Evolutionary conservation across 495 filamentous ascomycete species (phyloP).

Genomic region (Penicillium verhagenii): DNA sequence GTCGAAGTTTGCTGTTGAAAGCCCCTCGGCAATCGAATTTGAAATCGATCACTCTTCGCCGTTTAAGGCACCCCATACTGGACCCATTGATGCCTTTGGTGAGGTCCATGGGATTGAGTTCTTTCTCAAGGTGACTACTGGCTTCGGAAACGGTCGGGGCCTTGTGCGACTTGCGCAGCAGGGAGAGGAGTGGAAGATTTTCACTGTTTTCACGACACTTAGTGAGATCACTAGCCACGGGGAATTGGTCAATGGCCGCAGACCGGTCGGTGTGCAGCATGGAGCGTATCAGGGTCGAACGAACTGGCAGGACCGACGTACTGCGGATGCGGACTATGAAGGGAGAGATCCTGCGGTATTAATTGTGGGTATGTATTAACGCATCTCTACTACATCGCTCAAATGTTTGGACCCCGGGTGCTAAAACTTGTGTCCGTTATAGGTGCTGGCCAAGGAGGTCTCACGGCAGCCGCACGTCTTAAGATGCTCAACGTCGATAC

Average conservation of each 20-base stretch:
- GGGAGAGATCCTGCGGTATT: conserved; percentile 59
- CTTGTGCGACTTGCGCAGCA: conserved; percentile 52
- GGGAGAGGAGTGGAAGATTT: conserved; percentile 60
- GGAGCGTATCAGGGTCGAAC: conserved; percentile 50
- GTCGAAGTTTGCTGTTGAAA: conserved; percentile 40
- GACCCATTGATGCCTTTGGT: conserved; percentile 48
- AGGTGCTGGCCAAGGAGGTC: conserved; percentile 52
- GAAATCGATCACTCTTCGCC: conserved; percentile 49
- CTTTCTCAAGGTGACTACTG: conserved; percentile 46
- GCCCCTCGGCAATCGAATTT: conserved; percentile 41
- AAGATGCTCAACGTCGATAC: conserved; percentile 66
- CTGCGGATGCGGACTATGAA: conserved; percentile 52
- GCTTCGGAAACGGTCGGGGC: conserved; percentile 54
- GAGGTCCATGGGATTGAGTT: conserved; percentile 53
- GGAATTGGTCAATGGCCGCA: conserved; percentile 36
- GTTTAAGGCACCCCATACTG: conserved; percentile 45
- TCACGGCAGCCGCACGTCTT: conserved; percentile 66
- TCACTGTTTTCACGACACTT: conserved; percentile 60
- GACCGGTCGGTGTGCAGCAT: conserved; percentile 49
- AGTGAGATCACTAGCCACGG: conserved; percentile 46
- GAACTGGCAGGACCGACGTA: conserved; percentile 68
- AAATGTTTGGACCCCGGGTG: too few relatives aligned
- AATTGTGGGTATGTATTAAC: conserved; percentile 62
- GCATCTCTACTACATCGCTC: too few relatives aligned
- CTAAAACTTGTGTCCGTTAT: conserved; percentile 1